Evolutionary conservation across 179 eudicot species (phyloP).

Genomic region (Carnegiea gigantea): DNA sequence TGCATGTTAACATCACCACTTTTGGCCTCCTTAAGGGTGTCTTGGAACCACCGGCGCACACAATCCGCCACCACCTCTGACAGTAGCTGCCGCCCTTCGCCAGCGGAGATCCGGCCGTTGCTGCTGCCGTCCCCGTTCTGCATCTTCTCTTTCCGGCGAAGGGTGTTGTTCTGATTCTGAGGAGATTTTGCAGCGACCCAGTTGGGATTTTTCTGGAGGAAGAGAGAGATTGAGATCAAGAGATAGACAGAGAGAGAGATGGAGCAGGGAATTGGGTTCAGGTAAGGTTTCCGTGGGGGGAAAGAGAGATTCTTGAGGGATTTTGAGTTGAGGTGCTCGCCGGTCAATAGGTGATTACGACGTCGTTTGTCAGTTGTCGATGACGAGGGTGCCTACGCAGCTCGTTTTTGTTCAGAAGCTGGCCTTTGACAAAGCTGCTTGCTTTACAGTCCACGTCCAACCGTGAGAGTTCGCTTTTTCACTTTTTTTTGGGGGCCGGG

Average conservation of each 20-base stretch:
- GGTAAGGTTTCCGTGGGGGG: background rate
- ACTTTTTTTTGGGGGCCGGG: too few species aligned
- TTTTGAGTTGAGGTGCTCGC: background rate
- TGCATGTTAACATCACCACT: conserved; percentile 78
- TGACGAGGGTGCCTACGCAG: background rate
- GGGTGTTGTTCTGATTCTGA: background rate
- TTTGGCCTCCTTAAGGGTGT: conserved; percentile 79
- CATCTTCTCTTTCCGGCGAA: conserved; percentile 18
- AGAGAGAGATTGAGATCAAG: background rate
- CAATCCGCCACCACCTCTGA: conserved; percentile 71
- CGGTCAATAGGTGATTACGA: background rate
- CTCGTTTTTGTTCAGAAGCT: background rate
- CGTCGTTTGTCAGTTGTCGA: background rate
- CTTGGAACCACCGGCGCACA: conserved; percentile 67
- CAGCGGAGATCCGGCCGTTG: conserved; percentile 17
- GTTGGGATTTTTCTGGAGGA: background rate
- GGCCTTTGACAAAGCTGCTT: background rate
- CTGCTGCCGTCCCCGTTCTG: conserved; percentile 38
- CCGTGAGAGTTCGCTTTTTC: too few species aligned
- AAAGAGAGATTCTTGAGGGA: background rate
- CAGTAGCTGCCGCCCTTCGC: conserved; percentile 31
- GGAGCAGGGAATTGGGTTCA: background rate
- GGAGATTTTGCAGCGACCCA: background rate
- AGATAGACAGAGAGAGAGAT: background rate
- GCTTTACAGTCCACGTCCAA: background rate